Conservation (phyloP, 2,329 filamentous ascomycete species). For the Conoideocrella luteorostrata region DNA sequence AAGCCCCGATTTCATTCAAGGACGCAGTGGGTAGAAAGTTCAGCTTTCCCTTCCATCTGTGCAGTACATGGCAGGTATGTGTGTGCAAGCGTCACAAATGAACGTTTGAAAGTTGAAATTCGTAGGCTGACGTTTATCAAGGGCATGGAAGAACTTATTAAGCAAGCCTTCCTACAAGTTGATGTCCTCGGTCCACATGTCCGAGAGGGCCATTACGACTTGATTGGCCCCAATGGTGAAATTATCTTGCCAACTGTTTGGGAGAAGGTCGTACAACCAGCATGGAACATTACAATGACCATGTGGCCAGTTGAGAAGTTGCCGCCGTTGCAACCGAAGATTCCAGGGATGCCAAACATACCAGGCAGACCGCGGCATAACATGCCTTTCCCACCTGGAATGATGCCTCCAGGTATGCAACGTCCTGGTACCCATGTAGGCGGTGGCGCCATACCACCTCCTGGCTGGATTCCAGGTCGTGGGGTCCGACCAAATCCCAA, state of each 20-base stretch:
- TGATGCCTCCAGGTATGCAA: conserved; percentile 1
- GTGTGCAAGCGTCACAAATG: neutral
- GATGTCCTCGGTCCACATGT: conserved; percentile 72
- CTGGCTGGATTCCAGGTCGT: conserved; percentile 10
- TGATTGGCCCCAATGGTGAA: conserved; percentile 71
- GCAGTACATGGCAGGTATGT: conserved; percentile 75
- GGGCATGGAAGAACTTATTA: conserved; percentile 83
- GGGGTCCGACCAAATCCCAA: conserved; percentile 1
- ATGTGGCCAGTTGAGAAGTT: conserved; percentile 53
- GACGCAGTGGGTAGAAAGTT: conserved; percentile 89
- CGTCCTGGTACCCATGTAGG: conserved; percentile 8
- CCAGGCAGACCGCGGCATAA: conserved; percentile 6
- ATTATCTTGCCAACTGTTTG: conserved; percentile 74
- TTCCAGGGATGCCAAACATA: conserved; percentile 6
- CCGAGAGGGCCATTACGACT: conserved; percentile 71
- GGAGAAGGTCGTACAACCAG: conserved; percentile 75
- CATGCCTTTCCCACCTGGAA: conserved; percentile 5
- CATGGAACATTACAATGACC: conserved; percentile 49
- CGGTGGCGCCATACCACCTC: conserved; percentile 6
- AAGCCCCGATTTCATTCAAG: conserved; percentile 79
- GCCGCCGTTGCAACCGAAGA: conserved; percentile 1
- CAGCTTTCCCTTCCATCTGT: conserved; percentile 82
- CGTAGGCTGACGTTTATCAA: too few species aligned
- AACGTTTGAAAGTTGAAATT: conserved; percentile 7
- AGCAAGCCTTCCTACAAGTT: conserved; percentile 75